Base-by-base conservation (phyloP, 352 stramenopile species). In the Phytopythium mirpurense region DNA sequence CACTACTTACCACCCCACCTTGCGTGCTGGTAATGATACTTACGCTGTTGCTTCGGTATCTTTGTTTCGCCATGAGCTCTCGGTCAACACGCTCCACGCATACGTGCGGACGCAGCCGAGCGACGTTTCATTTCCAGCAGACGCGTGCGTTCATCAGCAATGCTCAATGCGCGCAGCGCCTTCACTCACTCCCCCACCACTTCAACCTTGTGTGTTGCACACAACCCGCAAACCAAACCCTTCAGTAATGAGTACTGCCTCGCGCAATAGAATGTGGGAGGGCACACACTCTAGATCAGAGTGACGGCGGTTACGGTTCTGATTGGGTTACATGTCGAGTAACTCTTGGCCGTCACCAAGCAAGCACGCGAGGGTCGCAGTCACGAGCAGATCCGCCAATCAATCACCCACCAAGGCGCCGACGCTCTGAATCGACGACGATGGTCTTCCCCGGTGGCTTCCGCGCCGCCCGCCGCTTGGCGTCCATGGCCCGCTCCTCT, bases 391-490 rank as follows among this genome's bases (percentile, higher is more conserved):
- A 32, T 18, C 37, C n/a, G 11, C 1, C n/a, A 16, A 11, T 12
- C 37, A 9, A 9, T 7, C 6, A 14, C 37, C 37, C 16, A 42
- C n/a, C 2, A 26, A 18, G n/a, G 5, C 37, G 5, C 2, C 37
- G n/a, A 15, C 37, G 5, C 2, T 23, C 16, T 23, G 10, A 3
- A 31, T 12, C 16, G 5, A 19, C 41, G 24, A 11, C 45, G 8
- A 74, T 74, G 63, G 56, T 74, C 24, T 70, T 65, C 31, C 40
- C 46, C 44, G 54, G 56, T 21, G 51, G 70, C 51, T 57, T 65
- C 31, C 63, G 63, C 48, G 63, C 63, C 32, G 54, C 43, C 12
- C 63, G 66, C 24, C 67, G 67, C 34, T 51, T 75, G 38, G 51
- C 56, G 24, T 45, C 54, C 31, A 67, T 54, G n/a, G 27, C 51